Percentiles rank a stretch among this genome's conserved stretches.
These are phyloP conservation scores for Wickerhamiella siamensis DNA, from an alignment of 805 yeast genomes.

Conservation along the genomic window DNA sequence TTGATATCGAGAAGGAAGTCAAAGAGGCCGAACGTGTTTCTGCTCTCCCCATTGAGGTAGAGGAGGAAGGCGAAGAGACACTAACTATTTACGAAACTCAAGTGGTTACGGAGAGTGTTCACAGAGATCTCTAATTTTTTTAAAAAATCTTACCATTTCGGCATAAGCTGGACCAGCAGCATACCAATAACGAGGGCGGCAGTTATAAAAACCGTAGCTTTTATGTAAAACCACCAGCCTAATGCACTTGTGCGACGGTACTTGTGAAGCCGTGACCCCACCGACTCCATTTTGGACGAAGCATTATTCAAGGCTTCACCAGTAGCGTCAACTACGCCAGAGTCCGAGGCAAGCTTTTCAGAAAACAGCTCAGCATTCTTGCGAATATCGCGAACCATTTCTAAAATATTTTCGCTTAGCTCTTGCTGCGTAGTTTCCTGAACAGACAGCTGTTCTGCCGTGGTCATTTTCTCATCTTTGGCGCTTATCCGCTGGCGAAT, in stretches of 20 bases:
- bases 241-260: conserved; percentile 26
- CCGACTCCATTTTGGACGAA: conserved; percentile 23
- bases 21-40: no score
- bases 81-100: conserved; percentile 9
- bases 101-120: conserved; percentile 1
- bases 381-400: conserved; percentile 35
- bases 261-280: conserved; percentile 23
- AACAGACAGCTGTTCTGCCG: conserved; percentile 16
- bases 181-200: conserved; percentile 23
- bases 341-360: conserved; percentile 27
- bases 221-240: conserved; percentile 29
- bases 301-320: conserved; percentile 25
- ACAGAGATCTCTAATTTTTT: neutral
- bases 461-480: neutral
- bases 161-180: conserved; percentile 26
- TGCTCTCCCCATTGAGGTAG: no score
- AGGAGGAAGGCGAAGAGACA: conserved; percentile 3
- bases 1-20: no score
- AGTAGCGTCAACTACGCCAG: conserved; percentile 23
- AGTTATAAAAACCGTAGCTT: conserved; percentile 24
- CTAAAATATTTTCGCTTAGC: conserved; percentile 34
- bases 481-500: neutral
- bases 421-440: conserved; percentile 31
- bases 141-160: conserved; percentile 22
- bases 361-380: conserved; percentile 33